Percentiles rank a stretch among this genome's conserved stretches.
Conservation (phyloP, 192 early-diverging fungal genomes). For the Phycomyces blakesleeanus region DNA sequence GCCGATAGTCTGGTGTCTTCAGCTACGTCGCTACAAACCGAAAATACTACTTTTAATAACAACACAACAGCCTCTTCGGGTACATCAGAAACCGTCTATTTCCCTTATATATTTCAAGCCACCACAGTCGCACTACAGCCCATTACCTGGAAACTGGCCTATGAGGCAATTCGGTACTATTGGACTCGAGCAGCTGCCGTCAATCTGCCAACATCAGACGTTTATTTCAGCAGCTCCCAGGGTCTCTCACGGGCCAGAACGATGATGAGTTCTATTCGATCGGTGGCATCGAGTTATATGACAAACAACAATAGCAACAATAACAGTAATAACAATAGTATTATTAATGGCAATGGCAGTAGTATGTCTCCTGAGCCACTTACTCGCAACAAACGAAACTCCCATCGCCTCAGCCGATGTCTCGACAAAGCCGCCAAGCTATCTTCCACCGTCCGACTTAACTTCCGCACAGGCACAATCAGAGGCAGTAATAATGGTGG, state of each 20-base stretch:
- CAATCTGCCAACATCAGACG: constrained; percentile 11
- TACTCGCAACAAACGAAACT: constrained; percentile 8
- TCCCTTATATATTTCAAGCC: constrained; percentile 30
- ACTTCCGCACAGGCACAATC: neutral
- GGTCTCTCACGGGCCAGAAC: constrained; percentile 31
- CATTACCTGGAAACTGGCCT: constrained; percentile 24
- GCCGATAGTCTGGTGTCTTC: neutral
- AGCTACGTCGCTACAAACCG: neutral
- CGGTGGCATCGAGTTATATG: constrained; percentile 15
- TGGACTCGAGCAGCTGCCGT: constrained; percentile 24
- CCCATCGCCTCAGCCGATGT: constrained; percentile 22
- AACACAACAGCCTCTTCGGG: no score
- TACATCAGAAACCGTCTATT: no score
- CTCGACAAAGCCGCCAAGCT: constrained; percentile 31
- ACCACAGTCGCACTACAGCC: constrained; percentile 7
- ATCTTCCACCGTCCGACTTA: constrained; percentile 9
- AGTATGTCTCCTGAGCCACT: neutral
- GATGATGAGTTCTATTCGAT: constrained; percentile 27
- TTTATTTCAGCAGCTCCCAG: constrained; percentile 21
- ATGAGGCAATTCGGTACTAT: constrained; percentile 30
- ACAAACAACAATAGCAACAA: neutral
- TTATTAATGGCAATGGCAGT: no score
- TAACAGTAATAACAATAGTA: no score
- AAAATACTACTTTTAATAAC: neutral
- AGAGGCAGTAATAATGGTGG: no score